Base-by-base conservation (phyloP, 2,329 filamentous ascomycete genomes). In the Scortechinia acanthostroma region DNA sequence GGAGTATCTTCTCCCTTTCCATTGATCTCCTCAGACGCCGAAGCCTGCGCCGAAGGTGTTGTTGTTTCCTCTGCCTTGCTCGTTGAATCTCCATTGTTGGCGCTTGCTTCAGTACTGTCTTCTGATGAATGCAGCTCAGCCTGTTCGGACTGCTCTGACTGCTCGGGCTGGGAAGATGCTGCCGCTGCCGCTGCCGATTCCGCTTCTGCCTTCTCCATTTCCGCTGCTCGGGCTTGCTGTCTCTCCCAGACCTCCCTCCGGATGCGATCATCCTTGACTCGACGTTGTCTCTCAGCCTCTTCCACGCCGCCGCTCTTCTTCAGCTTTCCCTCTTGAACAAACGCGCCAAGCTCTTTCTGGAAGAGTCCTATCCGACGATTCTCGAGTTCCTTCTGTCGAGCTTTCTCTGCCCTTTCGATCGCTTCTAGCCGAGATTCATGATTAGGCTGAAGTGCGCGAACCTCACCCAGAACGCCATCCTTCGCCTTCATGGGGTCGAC, bases 271-370 rank as follows among this genome's bases (percentile, higher is more conserved):
- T 98, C 93, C 61, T 91, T 95, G 25, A 83, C 78, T 58, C 84
- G 85, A 43, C 93, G 76, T 42, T 88, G 73, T 45, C 93, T 77
- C 66, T 98, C 93, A 1, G 91, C 85, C 66, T 98, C 93, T 61
- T 97, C 93, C 43, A 95, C 84, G 0, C 93, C 93, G 33, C 93
- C 93, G 14, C 86, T 91, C 74, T 97, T 97, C 76, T 95, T 97
- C 52, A 98, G 70, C 63, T 87, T 93, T 47, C 89, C 89, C 56
- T 95, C 88, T 51, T 87, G 77, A 1, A 97, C 91, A 58, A 97
- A 98, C 22, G 67, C 76, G 15, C 80, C 78, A 5, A 98, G 76
- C 62, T 98, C 93, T 54, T 87, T 87, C 61, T 87, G 88, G 57
- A 98, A 84, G 22, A 76, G 73, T 54, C 88, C 87, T 25, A 84